Conservation (phyloP, 148 eudicot genomes). For the Simmondsia chinensis region DNA sequence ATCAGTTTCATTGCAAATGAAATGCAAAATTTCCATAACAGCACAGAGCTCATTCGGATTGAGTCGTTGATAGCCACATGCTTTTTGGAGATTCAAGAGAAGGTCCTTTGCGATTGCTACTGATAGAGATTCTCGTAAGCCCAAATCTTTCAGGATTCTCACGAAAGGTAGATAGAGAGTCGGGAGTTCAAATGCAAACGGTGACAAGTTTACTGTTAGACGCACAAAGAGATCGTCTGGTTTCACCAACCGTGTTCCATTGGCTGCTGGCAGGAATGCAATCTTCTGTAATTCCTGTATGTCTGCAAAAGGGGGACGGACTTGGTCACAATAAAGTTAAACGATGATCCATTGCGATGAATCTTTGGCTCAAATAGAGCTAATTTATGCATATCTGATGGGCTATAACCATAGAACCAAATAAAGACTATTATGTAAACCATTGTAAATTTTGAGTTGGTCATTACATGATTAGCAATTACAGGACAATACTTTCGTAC, state of each 20-base stretch:
- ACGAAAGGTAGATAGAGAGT: constrained; percentile 74
- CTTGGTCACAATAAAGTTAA: constrained; percentile 1
- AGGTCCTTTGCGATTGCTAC: constrained; percentile 68
- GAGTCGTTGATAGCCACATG: constrained; percentile 95
- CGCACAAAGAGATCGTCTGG: constrained; percentile 80
- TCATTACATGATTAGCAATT: no score
- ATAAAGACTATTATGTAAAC: no score
- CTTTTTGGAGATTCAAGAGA: constrained; percentile 78
- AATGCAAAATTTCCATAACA: constrained; percentile 75
- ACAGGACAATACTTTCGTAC: no score
- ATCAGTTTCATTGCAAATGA: constrained; percentile 46
- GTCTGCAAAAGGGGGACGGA: constrained; percentile 30
- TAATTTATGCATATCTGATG: no score
- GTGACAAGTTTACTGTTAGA: constrained; percentile 82
- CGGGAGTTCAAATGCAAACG: constrained; percentile 96
- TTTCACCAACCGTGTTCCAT: constrained; percentile 93
- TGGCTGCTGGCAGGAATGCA: constrained; percentile 96
- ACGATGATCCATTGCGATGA: neutral
- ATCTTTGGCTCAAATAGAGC: no score
- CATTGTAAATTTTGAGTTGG: no score
- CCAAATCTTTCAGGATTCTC: constrained; percentile 77
- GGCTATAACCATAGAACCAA: no score
- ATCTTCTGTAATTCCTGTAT: constrained; percentile 57
- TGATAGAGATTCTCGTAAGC: constrained; percentile 75
- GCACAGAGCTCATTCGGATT: constrained; percentile 99